Base-by-base conservation (phyloP, 805 yeast species). In the Saccharomycopsis fibuligera region DNA sequence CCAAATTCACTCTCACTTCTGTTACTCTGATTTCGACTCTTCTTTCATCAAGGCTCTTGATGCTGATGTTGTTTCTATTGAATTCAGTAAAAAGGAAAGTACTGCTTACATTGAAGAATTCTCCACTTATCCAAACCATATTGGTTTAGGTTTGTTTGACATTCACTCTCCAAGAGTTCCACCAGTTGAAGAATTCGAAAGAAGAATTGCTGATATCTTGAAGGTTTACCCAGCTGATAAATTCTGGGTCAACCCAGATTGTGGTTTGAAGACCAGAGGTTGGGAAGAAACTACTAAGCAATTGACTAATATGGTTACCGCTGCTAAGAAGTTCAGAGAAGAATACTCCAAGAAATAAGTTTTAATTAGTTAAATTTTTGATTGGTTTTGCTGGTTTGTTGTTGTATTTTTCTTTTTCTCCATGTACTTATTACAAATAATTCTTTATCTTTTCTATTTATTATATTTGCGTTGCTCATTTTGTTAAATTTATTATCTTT, bases 171-270 rank as follows among this genome's bases (percentile, higher is more conserved):
- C 99, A 77, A 89, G 99, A 81, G 87, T 93, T 65, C 99, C 99
- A 66, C 90, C 99, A 53, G 86, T 84, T 76, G 89, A 86, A 70
- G 99, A 93, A 77, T 91, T 93, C 74, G 83, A 88, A 70, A 74
- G 83, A 68, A 89, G 96, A 77, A 87, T 93, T 67, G 81, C 81
- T 67, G 93, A 88, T 70, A 90, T 93, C 76, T 77, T 93, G 74
- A 88, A 89, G 78, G 93, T 86, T 54, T 91, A 91, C 80, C 97
- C 97, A 70, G 95, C 93, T 68, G 87, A 86, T 72, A 91, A 90
- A 74, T 86, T 93, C 82, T 93, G 99, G 99, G 95, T 93, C 69
- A 93, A 93, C 95, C 99, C 99, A 67, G 99, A 93, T 79, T 93
- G 99, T 83, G 99, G 99, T 82, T 83, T 93, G 73, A 93, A 93